These are phyloP conservation scores for Astrothelium macrocarpum DNA, from an alignment of 495 filamentous ascomycete species.

Conservation along the genomic window DNA sequence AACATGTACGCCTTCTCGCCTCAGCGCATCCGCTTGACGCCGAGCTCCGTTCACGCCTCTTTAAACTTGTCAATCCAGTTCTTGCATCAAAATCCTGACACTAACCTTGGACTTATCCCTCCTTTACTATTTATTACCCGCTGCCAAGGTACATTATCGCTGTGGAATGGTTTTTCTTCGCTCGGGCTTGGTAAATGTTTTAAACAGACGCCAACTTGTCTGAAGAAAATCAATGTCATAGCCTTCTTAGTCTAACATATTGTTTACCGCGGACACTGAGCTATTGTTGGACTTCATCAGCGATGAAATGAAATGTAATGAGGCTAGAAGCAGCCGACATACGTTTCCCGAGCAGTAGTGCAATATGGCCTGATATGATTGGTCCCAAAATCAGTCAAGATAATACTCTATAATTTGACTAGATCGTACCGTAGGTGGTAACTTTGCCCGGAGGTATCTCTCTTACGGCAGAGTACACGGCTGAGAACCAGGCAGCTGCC, in stretches of 20 bases:
- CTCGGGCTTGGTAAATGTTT: slow-evolving; percentile 61
- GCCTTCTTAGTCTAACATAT: not conserved
- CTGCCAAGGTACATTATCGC: slow-evolving; percentile 84
- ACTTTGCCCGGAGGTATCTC: slow-evolving; percentile 76
- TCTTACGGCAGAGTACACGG: slow-evolving; percentile 74
- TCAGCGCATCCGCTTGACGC: slow-evolving; percentile 29
- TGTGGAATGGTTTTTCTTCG: slow-evolving; percentile 47
- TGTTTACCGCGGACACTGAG: slow-evolving; percentile 34
- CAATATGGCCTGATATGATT: slow-evolving; percentile 50
- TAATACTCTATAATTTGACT: not conserved
- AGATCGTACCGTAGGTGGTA: slow-evolving; percentile 58
- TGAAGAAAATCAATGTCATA: not conserved
- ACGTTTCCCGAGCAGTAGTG: slow-evolving; percentile 70
- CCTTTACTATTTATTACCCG: slow-evolving; percentile 82
- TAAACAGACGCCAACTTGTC: slow-evolving; percentile 80
- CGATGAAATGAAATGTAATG: not conserved
- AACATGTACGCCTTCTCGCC: slow-evolving; percentile 30
- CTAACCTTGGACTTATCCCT: slow-evolving; percentile 70
- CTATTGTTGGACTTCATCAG: slow-evolving; percentile 20
- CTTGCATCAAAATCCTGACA: not conserved
- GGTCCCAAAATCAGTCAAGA: not conserved
- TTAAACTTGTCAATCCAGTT: slow-evolving; percentile 10
- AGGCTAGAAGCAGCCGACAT: slow-evolving; percentile 26
- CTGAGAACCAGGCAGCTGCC: slow-evolving; percentile 71
- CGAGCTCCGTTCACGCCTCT: slow-evolving; percentile 29